phyloP scores from a whole-genome alignment of 768 basidiomycete genomes.

The Auriscalpium microsporum region DNA sequence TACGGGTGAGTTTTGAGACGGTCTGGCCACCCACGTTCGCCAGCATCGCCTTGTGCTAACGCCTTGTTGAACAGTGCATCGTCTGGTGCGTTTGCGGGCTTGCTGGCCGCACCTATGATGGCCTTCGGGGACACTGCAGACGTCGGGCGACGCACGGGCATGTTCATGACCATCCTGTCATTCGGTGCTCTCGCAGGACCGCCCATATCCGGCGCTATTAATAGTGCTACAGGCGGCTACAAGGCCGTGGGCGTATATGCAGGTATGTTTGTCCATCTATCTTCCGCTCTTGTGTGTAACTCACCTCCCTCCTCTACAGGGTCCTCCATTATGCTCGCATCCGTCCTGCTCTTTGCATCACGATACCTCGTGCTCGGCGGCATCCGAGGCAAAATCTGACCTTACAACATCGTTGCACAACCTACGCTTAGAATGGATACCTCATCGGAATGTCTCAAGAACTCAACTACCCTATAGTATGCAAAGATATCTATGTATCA shows the following conservation, averaged over 20 bases:
- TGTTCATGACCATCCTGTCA: constrained; percentile 52
- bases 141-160: constrained; percentile 56
- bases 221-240: constrained; percentile 42
- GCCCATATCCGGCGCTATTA: constrained; percentile 68
- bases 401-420: not conserved
- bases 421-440: not conserved
- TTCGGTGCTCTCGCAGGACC: constrained; percentile 61
- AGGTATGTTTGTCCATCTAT: constrained; percentile 22
- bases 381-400: not conserved
- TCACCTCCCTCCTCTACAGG: not conserved
- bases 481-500: too few species aligned
- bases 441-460: not conserved
- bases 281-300: not conserved
- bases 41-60: constrained; percentile 1
- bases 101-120: constrained; percentile 50
- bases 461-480: not conserved
- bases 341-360: not conserved
- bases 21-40: not conserved
- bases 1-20: constrained; percentile 47
- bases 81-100: constrained; percentile 53
- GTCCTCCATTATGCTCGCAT: not conserved
- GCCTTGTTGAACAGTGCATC: constrained; percentile 33
- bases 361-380: not conserved
- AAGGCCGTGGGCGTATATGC: constrained; percentile 47
- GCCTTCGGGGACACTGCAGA: constrained; percentile 52